Evolutionary conservation across 352 stramenopile species (phyloP).

Genomic region (Phytophthora sp.): DNA sequence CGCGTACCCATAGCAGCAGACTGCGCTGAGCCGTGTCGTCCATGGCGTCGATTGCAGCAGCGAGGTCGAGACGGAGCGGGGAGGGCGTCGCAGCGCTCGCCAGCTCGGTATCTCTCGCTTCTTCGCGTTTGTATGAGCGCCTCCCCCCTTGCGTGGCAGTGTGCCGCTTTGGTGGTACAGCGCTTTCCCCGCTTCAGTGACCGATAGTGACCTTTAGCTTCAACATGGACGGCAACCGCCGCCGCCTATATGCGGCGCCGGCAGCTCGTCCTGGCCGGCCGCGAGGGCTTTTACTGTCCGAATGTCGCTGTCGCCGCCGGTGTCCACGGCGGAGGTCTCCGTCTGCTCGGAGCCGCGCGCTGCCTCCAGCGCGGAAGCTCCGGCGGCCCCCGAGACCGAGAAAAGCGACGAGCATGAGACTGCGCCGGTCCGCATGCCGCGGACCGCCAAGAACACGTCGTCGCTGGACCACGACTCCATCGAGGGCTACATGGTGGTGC

Average conservation of each 20-base stretch:
- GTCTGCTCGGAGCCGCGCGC: slow-evolving; percentile 8
- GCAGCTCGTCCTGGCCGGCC: background rate
- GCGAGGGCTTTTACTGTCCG: background rate
- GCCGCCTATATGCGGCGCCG: slow-evolving; percentile 11
- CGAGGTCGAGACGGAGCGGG: background rate
- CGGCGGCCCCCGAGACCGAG: background rate
- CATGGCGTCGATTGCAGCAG: slow-evolving; percentile 43
- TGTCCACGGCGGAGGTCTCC: slow-evolving; percentile 9
- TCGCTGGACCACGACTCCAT: slow-evolving; percentile 50
- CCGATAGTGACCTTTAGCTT: too few species aligned
- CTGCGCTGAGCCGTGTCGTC: slow-evolving; percentile 79
- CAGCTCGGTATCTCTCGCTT: slow-evolving; percentile 31
- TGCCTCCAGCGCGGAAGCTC: slow-evolving; percentile 1
- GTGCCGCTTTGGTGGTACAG: background rate
- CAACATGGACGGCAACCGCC: slow-evolving; percentile 6
- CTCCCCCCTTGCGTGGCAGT: background rate
- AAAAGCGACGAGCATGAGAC: background rate
- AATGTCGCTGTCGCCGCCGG: slow-evolving; percentile 6
- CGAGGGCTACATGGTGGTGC: slow-evolving; percentile 65
- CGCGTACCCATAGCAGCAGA: slow-evolving; percentile 74
- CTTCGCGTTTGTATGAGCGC: slow-evolving; percentile 23
- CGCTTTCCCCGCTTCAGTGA: too few species aligned
- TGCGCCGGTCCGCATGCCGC: slow-evolving; percentile 13
- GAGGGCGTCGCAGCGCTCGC: background rate
- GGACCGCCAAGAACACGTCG: slow-evolving; percentile 20